Evolutionary conservation across 1,284 basidiomycete species (phyloP).

Genomic region (Exobasidium cylindrosporum): DNA sequence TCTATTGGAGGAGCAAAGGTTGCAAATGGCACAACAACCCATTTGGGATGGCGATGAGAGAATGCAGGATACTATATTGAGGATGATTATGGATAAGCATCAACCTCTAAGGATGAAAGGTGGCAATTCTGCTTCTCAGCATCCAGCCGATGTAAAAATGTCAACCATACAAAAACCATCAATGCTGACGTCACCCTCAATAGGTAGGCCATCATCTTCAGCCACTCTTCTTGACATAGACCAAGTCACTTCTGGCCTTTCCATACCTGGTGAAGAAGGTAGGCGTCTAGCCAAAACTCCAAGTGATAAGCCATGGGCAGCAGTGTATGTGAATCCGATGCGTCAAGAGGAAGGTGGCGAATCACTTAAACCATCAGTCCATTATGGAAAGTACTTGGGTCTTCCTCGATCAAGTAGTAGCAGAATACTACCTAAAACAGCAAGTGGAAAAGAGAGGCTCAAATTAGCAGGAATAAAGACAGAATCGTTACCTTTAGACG

Average conservation of each 20-base stretch:
- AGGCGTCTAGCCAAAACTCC: constrained; percentile 38
- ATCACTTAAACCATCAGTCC: constrained; percentile 23
- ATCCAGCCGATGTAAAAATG: constrained; percentile 35
- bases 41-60: constrained; percentile 47
- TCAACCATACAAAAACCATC: constrained; percentile 23
- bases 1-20: neutral
- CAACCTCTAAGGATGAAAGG: constrained; percentile 33
- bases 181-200: neutral
- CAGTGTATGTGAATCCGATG: constrained; percentile 38
- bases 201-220: neutral
- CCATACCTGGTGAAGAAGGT: constrained; percentile 16
- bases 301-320: constrained; percentile 40
- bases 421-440: constrained; percentile 2
- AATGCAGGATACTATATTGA: constrained; percentile 39
- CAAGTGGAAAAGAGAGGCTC: constrained; percentile 7
- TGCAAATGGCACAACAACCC: constrained; percentile 9
- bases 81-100: constrained; percentile 52
- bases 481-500: constrained; percentile 53
- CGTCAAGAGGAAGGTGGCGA: constrained; percentile 9
- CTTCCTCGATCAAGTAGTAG: constrained; percentile 1
- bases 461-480: constrained; percentile 19
- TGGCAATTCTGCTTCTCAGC: neutral
- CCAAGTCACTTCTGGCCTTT: neutral
- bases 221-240: neutral
- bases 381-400: constrained; percentile 30